A percentile compares a stretch with the other conserved stretches of the same genome.
Conservation (phyloP, 768 basidiomycete species). For the Rhizopogon rudus region DNA sequence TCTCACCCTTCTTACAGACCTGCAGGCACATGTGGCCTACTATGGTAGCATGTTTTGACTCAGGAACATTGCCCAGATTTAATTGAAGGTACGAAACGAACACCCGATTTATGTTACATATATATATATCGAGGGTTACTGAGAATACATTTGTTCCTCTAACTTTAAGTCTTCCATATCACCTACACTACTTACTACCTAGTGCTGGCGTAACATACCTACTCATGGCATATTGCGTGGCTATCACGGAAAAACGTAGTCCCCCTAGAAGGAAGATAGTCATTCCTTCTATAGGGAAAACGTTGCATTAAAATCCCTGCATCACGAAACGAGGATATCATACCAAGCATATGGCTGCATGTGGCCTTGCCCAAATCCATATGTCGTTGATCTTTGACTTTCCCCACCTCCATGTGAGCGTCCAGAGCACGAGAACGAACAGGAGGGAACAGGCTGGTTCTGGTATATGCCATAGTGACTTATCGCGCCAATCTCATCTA, state of each 20-base stretch:
- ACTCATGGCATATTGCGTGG: no score
- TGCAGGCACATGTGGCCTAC: not conserved
- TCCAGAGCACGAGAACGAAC: not conserved
- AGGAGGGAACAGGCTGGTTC: slow-evolving; percentile 1
- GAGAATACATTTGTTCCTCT: not conserved
- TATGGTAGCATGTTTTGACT: not conserved
- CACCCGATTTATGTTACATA: not conserved
- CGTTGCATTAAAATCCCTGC: not conserved
- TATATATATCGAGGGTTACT: not conserved
- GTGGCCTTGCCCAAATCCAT: not conserved
- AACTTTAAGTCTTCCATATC: not conserved
- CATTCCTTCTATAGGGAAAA: not conserved
- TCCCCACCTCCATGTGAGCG: not conserved
- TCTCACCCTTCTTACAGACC: not conserved
- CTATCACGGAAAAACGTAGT: not conserved
- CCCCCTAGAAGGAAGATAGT: not conserved
- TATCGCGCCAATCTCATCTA: slow-evolving; percentile 24
- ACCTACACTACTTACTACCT: no score
- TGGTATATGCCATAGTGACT: slow-evolving; percentile 3
- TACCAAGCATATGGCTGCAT: not conserved
- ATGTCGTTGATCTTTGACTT: not conserved
- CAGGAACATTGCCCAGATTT: not conserved
- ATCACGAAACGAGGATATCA: not conserved
- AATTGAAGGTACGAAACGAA: not conserved
- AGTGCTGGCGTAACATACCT: no score